Evolutionary conservation across 805 yeast genomes (phyloP).

Genomic region (Candida morakotiae): DNA sequence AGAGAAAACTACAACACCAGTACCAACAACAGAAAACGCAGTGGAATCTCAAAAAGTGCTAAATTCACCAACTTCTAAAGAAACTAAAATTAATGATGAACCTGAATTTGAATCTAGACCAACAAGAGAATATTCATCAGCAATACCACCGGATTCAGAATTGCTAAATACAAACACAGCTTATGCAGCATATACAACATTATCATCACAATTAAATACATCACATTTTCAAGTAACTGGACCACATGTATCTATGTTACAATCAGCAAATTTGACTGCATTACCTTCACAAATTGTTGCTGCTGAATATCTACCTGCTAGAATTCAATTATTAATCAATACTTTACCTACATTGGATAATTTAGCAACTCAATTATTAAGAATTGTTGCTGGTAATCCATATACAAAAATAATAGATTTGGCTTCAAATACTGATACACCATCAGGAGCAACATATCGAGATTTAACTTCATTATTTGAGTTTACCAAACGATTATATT

Average conservation of each 20-base stretch:
- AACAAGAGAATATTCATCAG: constrained; percentile 2
- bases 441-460: constrained; percentile 63
- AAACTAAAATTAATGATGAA: background rate
- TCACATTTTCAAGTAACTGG: constrained; percentile 5
- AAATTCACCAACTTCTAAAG: background rate
- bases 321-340: constrained; percentile 61
- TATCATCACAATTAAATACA: constrained; percentile 26
- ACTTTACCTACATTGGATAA: constrained; percentile 77
- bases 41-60: too few relatives aligned
- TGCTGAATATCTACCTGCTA: constrained; percentile 51
- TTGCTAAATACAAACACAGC: constrained; percentile 37
- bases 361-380: constrained; percentile 72
- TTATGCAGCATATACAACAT: constrained; percentile 39
- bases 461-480: constrained; percentile 74
- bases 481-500: constrained; percentile 67
- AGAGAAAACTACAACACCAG: background rate
- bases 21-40: too few relatives aligned
- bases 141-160: constrained; percentile 39
- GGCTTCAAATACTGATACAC: constrained; percentile 60
- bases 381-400: constrained; percentile 69
- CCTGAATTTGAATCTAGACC: background rate
- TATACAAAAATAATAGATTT: constrained; percentile 71
- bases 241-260: constrained; percentile 30
- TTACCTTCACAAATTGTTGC: constrained; percentile 57
- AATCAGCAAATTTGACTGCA: constrained; percentile 54